These are phyloP conservation scores for Hortiboletus campestris DNA, from an alignment of 768 basidiomycete genomes.

Conservation along the genomic window DNA sequence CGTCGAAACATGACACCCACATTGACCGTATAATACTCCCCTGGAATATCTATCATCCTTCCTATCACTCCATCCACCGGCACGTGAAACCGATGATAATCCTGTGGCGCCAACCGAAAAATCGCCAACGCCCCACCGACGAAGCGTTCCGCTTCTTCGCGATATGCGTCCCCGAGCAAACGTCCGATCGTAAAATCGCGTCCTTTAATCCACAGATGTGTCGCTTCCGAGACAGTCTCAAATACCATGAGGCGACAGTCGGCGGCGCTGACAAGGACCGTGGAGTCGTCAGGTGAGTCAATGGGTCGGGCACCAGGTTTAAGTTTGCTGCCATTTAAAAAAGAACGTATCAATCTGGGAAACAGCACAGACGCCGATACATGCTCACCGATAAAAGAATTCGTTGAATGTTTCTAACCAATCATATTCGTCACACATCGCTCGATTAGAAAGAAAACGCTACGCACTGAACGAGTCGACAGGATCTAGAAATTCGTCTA, in stretches of 20 bases:
- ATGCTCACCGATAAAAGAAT: constrained; percentile 73
- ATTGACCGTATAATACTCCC: constrained; percentile 97
- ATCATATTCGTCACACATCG: neutral
- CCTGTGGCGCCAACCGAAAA: constrained; percentile 90
- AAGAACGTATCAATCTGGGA: neutral
- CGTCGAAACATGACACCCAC: constrained; percentile 44
- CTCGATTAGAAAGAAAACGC: neutral
- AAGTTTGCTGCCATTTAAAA: constrained; percentile 61
- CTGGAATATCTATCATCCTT: constrained; percentile 75
- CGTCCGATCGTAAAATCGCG: constrained; percentile 83
- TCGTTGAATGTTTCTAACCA: constrained; percentile 83
- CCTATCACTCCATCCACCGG: constrained; percentile 87
- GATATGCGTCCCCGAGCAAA: constrained; percentile 78
- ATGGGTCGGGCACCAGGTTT: constrained; percentile 79
- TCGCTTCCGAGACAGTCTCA: constrained; percentile 81
- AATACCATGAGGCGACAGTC: constrained; percentile 98
- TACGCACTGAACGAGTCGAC: constrained; percentile 76
- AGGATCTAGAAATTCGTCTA: constrained; percentile 81
- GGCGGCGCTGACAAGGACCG: constrained; percentile 81
- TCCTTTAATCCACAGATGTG: constrained; percentile 94
- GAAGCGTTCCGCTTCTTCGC: constrained; percentile 66
- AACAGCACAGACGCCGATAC: neutral
- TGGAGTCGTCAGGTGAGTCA: constrained; percentile 69
- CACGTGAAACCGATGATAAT: constrained; percentile 92
- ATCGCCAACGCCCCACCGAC: constrained; percentile 82